Base-by-base conservation (phyloP, 306 rosid genomes). In the Dryas octopetala region DNA sequence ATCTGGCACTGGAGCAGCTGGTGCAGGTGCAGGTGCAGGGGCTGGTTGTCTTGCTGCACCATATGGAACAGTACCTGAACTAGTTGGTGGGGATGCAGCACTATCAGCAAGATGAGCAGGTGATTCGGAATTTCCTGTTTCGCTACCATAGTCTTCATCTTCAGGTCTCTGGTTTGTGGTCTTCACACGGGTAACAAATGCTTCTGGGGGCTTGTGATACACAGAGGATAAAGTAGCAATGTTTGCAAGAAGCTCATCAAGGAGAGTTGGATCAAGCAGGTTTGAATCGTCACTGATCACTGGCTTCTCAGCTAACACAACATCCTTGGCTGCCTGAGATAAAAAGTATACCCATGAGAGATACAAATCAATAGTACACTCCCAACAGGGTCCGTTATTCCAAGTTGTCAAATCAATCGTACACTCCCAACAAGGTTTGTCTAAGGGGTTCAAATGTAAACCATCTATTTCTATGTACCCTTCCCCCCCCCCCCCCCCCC, bases 201-300 rank as follows among this genome's bases (percentile, higher is more conserved):
- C 93, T 68, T 95, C 98, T 26, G 98, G 98, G n/a, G 97, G 96
- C 84, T 95, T 95, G 90, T 95, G 99, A 90, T 95, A 95, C 71
- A 95, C 98, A 63, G 99, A 95, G 80, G 99, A 90, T 76, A 95
- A 77, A 12, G 99, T 95, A 65, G 99, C 98, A 84, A 95, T 88
- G 89, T 95, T 92, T 80, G 96, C 93, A 71, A 92, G 99, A 64
- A 95, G 98, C 86, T 92, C 99, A 71, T 92, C 99, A 77, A 95
- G 97, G 68, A 95, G 98, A 49, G 98, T 72, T 26, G 98, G 26
- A 77, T 95, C 99, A 70, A 95, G 90, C 78, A 88, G 91, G 85
- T 95, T 95, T 61, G 99, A 92, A 78, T 92, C 99, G 70, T 95
- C 99, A 40, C 91, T 86, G 79, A 95, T 95, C 79, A 95, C 96